phyloP scores from a whole-genome alignment of 148 eudicot genomes.

The Vaccinium macrocarpon region DNA sequence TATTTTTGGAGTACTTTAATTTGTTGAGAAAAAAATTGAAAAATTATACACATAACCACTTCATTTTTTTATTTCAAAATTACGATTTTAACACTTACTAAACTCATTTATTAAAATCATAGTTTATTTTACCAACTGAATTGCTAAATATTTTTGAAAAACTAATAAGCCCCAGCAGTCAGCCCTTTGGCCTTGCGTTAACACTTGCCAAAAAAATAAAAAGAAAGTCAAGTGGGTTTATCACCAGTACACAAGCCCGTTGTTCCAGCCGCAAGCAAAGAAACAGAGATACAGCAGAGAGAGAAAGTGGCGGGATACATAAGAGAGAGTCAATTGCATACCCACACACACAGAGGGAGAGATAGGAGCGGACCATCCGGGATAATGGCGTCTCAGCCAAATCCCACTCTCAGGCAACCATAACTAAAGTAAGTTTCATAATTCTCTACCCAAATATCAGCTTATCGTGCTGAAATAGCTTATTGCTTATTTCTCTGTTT shows the following conservation, averaged over 20 bases:
- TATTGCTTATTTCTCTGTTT: neutral
- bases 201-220: too few species aligned
- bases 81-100: too few species aligned
- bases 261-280: slow-evolving; percentile 10
- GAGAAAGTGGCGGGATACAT: neutral
- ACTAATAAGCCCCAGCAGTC: too few species aligned
- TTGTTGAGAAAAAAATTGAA: too few species aligned
- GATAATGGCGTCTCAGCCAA: slow-evolving; percentile 3
- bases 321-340: neutral
- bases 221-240: neutral
- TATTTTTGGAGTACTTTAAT: too few species aligned
- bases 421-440: slow-evolving; percentile 1
- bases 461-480: neutral
- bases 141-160: too few species aligned
- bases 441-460: neutral
- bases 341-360: neutral
- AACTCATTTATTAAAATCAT: too few species aligned
- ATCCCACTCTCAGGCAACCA: neutral
- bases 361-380: neutral
- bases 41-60: too few species aligned
- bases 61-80: too few species aligned
- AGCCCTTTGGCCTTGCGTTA: too few species aligned
- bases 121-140: too few species aligned
- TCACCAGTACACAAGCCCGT: neutral
- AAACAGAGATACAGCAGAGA: neutral